A percentile compares a stretch with the other conserved stretches of the same genome.
These are phyloP conservation scores for Plasmodium vivax DNA, from an alignment of 169 alveolate species.

Conservation along the genomic window DNA sequence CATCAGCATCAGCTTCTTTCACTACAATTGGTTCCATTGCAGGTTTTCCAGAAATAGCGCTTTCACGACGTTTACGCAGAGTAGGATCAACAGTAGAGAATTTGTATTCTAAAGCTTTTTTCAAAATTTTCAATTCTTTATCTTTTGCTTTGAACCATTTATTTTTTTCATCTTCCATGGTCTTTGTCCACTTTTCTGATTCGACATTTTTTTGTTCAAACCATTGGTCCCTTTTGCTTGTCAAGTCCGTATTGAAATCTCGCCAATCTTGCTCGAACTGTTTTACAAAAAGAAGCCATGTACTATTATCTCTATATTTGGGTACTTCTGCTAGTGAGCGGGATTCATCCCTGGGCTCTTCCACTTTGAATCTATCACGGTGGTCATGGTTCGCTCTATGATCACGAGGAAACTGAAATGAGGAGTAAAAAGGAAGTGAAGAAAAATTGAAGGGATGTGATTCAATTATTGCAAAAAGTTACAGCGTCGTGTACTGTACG, in stretches of 20 bases:
- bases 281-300: neutral
- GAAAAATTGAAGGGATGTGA: neutral
- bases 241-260: neutral
- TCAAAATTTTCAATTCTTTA: slow-evolving; percentile 5
- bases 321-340: neutral
- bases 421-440: neutral
- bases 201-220: neutral
- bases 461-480: neutral
- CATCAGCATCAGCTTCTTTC: neutral
- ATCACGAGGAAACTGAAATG: neutral
- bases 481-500: neutral
- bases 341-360: neutral
- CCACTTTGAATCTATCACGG: neutral
- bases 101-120: neutral
- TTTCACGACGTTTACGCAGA: neutral
- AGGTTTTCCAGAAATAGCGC: neutral
- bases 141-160: slow-evolving; percentile 6
- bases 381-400: neutral
- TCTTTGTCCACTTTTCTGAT: neutral
- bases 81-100: neutral
- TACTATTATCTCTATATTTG: neutral
- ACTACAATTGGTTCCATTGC: neutral
- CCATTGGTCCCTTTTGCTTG: neutral
- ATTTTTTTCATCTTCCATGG: slow-evolving; percentile 3
- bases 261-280: neutral